Conservation (phyloP, 192 early-diverging fungal genomes). For the Lobosporangium transversale region DNA sequence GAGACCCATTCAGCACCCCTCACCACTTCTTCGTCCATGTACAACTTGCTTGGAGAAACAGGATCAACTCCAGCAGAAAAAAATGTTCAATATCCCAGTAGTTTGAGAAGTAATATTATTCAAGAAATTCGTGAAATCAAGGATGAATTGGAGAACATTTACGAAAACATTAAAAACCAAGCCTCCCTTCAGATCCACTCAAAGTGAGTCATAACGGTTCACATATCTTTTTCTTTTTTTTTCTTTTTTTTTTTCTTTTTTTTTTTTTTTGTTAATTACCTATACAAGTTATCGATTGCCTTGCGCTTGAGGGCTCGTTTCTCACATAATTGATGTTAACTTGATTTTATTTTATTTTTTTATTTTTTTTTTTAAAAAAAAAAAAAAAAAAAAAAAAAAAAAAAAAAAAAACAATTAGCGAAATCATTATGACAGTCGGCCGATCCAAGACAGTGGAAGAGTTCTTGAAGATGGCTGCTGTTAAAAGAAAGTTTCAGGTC, state of each 20-base stretch:
- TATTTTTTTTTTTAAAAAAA: too few relatives aligned
- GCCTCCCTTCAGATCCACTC: conserved; percentile 94
- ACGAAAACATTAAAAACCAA: conserved; percentile 81
- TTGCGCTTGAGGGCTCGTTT: too few relatives aligned
- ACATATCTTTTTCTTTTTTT: too few relatives aligned
- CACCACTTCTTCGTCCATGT: conserved; percentile 65
- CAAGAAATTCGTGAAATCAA: conserved; percentile 89
- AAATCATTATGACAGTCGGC: conserved; percentile 95
- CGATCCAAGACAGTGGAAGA: conserved; percentile 84
- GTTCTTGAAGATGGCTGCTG: conserved; percentile 88
- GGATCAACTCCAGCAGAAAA: conserved; percentile 41
- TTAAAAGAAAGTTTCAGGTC: conserved; percentile 91
- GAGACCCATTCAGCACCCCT: conserved; percentile 41
- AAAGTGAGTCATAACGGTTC: conserved; percentile 79
- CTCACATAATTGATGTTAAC: too few relatives aligned
- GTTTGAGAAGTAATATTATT: conserved; percentile 80
- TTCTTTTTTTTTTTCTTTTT: conserved; percentile 4
- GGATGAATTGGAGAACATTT: conserved; percentile 83
- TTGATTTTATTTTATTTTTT: too few relatives aligned
- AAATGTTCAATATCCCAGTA: conserved; percentile 51
- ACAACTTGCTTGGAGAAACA: conserved; percentile 71
- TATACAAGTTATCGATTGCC: too few relatives aligned
- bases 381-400: too few relatives aligned
- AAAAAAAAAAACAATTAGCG: conserved; percentile 63
- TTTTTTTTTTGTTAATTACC: conserved; percentile 6